Evolutionary conservation across 768 basidiomycete genomes (phyloP).

Genomic region (Rhodotorula diobovata): DNA sequence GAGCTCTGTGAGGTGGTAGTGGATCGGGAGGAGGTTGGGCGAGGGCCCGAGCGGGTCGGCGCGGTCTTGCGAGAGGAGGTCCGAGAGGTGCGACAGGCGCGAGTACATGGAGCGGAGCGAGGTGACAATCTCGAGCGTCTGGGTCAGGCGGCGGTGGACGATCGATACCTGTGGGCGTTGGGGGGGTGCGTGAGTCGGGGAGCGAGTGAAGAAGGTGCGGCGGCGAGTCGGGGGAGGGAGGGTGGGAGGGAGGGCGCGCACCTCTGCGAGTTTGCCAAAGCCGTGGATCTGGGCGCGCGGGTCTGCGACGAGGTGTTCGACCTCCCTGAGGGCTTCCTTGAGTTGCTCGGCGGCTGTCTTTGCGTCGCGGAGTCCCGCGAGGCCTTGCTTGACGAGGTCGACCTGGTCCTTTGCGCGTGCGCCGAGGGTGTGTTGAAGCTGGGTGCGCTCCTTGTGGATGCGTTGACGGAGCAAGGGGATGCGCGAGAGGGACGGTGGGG

Average conservation of each 20-base stretch:
- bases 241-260: slow-evolving; percentile 45
- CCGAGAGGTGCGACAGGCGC: slow-evolving; percentile 71
- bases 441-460: slow-evolving; percentile 91
- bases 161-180: slow-evolving; percentile 67
- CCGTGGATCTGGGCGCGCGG: slow-evolving; percentile 72
- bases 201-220: too few species aligned
- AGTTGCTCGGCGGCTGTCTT: slow-evolving; percentile 60
- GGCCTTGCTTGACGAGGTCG: slow-evolving; percentile 79
- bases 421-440: slow-evolving; percentile 83
- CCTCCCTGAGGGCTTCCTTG: slow-evolving; percentile 72
- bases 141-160: slow-evolving; percentile 90
- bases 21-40: slow-evolving; percentile 80
- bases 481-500: slow-evolving; percentile 59
- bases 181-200: background rate
- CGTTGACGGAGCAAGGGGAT: slow-evolving; percentile 84
- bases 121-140: slow-evolving; percentile 90
- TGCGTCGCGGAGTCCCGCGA: slow-evolving; percentile 37
- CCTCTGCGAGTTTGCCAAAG: slow-evolving; percentile 93
- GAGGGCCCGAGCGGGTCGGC: slow-evolving; percentile 78
- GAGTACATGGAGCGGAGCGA: slow-evolving; percentile 88
- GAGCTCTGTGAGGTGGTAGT: slow-evolving; percentile 85
- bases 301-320: slow-evolving; percentile 71
- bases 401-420: slow-evolving; percentile 89
- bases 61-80: slow-evolving; percentile 69
- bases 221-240: background rate